phyloP scores from a whole-genome alignment of 2,329 filamentous ascomycete genomes.

The Hymenoscyphus linearis region DNA sequence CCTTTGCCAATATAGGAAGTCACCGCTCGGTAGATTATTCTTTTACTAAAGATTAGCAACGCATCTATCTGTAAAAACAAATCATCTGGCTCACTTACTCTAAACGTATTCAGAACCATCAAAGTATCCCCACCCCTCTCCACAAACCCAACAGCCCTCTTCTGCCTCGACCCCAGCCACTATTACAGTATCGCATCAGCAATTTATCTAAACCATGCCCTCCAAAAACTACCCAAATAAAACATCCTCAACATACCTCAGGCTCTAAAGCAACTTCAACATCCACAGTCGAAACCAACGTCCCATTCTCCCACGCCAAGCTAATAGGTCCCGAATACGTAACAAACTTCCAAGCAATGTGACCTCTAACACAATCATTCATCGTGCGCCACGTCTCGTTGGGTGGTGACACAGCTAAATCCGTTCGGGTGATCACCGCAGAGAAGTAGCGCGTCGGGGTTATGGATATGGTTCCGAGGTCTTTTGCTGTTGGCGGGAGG shows the following conservation, averaged over 20 bases:
- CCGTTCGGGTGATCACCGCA: background rate
- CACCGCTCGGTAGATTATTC: too few species aligned
- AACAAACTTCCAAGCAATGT: background rate
- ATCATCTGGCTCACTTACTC: background rate
- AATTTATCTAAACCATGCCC: background rate
- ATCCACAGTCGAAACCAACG: background rate
- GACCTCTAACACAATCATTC: background rate
- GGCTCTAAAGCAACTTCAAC: background rate
- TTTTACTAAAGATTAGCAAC: too few species aligned
- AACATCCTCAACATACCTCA: background rate
- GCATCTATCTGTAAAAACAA: too few species aligned
- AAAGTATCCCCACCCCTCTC: background rate
- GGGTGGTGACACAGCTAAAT: background rate
- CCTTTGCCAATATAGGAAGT: too few species aligned
- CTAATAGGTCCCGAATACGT: background rate
- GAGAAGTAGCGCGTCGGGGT: background rate
- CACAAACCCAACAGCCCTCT: background rate
- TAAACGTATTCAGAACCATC: background rate
- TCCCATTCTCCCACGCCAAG: background rate
- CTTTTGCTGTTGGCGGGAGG: background rate
- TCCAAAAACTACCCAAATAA: too few species aligned
- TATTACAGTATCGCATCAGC: background rate
- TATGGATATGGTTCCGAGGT: background rate
- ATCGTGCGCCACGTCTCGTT: background rate
- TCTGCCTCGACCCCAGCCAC: background rate